Percentiles rank a stretch among this genome's conserved stretches.
Evolutionary conservation across 129 eudicot species (phyloP).

Genomic region (Chrysanthemum lavandulifolium): DNA sequence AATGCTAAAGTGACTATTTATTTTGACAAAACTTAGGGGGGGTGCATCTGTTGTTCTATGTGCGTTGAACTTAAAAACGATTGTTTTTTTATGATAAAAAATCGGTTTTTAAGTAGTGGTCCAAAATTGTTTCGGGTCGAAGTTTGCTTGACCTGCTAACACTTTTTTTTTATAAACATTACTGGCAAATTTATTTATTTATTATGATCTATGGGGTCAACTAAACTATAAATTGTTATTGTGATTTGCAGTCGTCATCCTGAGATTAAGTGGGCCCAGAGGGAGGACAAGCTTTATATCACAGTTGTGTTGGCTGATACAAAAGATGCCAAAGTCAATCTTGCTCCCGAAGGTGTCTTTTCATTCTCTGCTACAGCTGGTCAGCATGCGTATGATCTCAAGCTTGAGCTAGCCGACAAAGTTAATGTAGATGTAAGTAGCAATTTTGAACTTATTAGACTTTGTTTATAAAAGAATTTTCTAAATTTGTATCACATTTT

Average conservation of each 20-base stretch:
- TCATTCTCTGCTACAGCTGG: slow-evolving; percentile 70
- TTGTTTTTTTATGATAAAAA: too few relatives aligned
- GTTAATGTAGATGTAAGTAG: slow-evolving; percentile 72
- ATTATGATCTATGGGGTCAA: not conserved
- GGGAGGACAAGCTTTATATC: slow-evolving; percentile 70
- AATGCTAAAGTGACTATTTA: too few relatives aligned
- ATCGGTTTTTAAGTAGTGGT: too few relatives aligned
- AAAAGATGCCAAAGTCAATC: slow-evolving; percentile 70
- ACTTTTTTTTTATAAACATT: too few relatives aligned
- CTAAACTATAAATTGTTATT: not conserved
- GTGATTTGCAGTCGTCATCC: slow-evolving; percentile 70
- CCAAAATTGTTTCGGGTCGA: too few relatives aligned
- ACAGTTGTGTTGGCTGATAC: slow-evolving; percentile 84
- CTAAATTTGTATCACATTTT: too few relatives aligned
- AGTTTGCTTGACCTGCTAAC: too few relatives aligned
- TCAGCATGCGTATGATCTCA: slow-evolving; percentile 58
- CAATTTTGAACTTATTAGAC: not conserved
- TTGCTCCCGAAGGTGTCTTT: slow-evolving; percentile 84
- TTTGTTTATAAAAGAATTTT: not conserved
- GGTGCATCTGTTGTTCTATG: too few relatives aligned
- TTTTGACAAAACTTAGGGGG: too few relatives aligned
- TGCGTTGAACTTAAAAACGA: too few relatives aligned
- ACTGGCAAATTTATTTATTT: too few relatives aligned
- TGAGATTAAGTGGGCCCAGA: slow-evolving; percentile 93
- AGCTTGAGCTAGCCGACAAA: slow-evolving; percentile 76